Conservation (phyloP, 768 basidiomycete species). For the Tulasnella calospora region DNA sequence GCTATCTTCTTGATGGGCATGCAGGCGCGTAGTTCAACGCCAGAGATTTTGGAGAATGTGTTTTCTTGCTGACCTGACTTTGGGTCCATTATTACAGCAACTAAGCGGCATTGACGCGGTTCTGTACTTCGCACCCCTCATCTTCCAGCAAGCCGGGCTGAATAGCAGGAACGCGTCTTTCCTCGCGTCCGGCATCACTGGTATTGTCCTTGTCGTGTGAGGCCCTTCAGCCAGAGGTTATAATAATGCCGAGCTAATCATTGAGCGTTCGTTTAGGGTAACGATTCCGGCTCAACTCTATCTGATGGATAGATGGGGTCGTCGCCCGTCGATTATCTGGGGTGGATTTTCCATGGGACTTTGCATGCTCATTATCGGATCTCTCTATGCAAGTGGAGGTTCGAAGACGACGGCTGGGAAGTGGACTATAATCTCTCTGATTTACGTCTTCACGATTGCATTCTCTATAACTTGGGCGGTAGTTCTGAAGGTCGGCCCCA, state of each 20-base stretch:
- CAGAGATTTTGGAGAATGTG: neutral
- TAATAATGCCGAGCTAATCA: neutral
- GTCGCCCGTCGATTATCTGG: constrained; percentile 41
- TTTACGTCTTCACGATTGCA: constrained; percentile 46
- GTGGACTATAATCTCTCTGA: constrained; percentile 45
- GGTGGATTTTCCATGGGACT: constrained; percentile 43
- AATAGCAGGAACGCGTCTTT: constrained; percentile 46
- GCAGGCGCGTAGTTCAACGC: constrained; percentile 35
- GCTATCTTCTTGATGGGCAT: constrained; percentile 46
- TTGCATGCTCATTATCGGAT: constrained; percentile 44
- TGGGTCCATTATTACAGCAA: constrained; percentile 30
- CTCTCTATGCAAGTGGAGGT: constrained; percentile 42
- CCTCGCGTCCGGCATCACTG: constrained; percentile 49
- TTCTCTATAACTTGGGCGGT: constrained; percentile 47
- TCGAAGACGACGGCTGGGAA: constrained; percentile 35
- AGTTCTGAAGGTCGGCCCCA: constrained; percentile 28
- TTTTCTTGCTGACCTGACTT: neutral
- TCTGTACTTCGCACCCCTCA: constrained; percentile 44
- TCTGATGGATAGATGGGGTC: constrained; percentile 40
- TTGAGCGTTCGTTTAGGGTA: constrained; percentile 20
- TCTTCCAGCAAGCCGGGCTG: constrained; percentile 52
- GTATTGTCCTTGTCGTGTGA: constrained; percentile 41
- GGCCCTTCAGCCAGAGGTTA: neutral
- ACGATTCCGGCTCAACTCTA: constrained; percentile 41
- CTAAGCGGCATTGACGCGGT: constrained; percentile 39